Conservation (phyloP, 306 rosid genomes). For the Malus sieversii region DNA sequence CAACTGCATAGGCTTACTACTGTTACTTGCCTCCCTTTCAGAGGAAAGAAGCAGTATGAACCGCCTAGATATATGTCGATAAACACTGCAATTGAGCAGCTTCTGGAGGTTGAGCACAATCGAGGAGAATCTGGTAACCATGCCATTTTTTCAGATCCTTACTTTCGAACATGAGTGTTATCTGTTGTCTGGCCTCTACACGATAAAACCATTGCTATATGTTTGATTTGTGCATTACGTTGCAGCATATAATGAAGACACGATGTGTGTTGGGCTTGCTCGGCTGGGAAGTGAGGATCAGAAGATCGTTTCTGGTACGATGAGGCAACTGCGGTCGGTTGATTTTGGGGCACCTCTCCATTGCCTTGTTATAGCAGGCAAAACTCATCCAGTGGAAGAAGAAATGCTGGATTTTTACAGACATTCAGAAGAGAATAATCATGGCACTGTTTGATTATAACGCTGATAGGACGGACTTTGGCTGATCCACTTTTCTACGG, state of each 20-base stretch:
- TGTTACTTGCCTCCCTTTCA: constrained; percentile 22
- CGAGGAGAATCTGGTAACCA: constrained; percentile 55
- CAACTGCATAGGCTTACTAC: background rate
- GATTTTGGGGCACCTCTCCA: constrained; percentile 92
- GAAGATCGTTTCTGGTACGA: constrained; percentile 61
- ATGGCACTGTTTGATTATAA: constrained; percentile 11
- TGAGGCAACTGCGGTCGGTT: constrained; percentile 55
- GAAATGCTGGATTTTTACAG: constrained; percentile 79
- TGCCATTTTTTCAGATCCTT: background rate
- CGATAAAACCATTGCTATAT: background rate
- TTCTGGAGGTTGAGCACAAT: constrained; percentile 65
- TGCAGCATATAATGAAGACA: constrained; percentile 61
- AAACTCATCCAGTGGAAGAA: constrained; percentile 85
- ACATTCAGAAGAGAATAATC: constrained; percentile 6
- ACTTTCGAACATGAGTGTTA: background rate
- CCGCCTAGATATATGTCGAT: constrained; percentile 84
- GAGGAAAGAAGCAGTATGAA: constrained; percentile 81
- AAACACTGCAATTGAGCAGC: constrained; percentile 81
- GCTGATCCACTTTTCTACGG: background rate
- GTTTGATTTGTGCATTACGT: background rate
- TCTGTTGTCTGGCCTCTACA: background rate
- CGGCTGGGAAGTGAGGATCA: constrained; percentile 87
- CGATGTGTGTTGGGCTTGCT: constrained; percentile 85
- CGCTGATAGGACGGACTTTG: background rate
- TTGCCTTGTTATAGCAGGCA: constrained; percentile 81